Base-by-base conservation (phyloP, 352 stramenopile species). In the Globisporangium emineosum region DNA sequence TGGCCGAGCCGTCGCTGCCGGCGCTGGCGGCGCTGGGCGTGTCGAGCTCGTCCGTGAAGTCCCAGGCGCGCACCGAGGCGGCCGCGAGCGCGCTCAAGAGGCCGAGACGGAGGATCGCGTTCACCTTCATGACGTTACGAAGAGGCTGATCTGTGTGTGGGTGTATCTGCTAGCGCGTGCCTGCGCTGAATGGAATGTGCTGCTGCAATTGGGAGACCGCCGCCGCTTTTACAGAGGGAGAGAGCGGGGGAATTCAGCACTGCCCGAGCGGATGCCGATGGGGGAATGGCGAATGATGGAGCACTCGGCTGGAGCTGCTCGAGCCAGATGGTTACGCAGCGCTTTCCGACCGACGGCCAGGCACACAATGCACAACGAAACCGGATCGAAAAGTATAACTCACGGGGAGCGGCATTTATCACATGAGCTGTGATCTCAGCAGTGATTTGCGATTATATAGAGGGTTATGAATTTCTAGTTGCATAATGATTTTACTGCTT, bases 1-100 rank as follows among this genome's bases (percentile, higher is more conserved):
- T 83, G 27, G 33, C 55, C 12, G 73, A 70, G 17, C 61, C 69
- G 47, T 60, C 76, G 33, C 68, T 65, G 53, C 53, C 57, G 27
- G 35, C n/a, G 12, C 5, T 56, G n/a, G 54, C 21, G 7, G 64
- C 32, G 25, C 21, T 27, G 17, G 40, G 40, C 15, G 40, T 21
- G 50, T 67, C 32, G 67, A 65, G 19, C 42, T 50, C 12, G 72
- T 80, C 75, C 7, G 55, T 60, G 32, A 83, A 79, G 42, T 62
- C 47, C 53, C 43, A 62, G 17, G 62, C 62, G 30, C 54, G 53
- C 33, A 58, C 53, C 9, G 25, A 42, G 2, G 53, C 37, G 25
- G 62, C 32, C 5, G 53, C 29, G 53, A 67, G 53, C 4, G 62
- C 62, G 12, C 21, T 25, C 8, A 67, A 25, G 37, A 66, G 40